A percentile compares a stretch with the other conserved stretches of the same genome.
Evolutionary conservation across 2,329 filamentous ascomycete genomes (phyloP).

Genomic region (Bipolaris cookei): DNA sequence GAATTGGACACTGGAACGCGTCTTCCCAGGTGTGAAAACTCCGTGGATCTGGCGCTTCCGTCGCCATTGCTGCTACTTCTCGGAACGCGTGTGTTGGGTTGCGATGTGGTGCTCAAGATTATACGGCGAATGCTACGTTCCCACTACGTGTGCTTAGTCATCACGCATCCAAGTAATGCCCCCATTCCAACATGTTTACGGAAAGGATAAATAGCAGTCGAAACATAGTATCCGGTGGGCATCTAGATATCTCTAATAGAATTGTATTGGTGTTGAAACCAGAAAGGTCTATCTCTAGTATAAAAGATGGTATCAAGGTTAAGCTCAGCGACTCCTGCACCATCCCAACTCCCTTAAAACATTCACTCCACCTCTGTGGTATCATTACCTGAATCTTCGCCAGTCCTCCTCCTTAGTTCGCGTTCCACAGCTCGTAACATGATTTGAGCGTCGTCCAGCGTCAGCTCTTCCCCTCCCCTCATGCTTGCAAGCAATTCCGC

Average conservation of each 20-base stretch:
- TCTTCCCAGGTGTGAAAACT: conserved; percentile 68
- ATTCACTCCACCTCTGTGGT: conserved; percentile 12
- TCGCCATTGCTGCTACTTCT: conserved; percentile 53
- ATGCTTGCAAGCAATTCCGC: conserved; percentile 27
- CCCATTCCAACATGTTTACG: not conserved
- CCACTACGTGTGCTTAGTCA: conserved; percentile 21
- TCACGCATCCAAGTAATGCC: not conserved
- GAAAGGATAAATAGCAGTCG: not conserved
- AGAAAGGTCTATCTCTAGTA: conserved; percentile 22
- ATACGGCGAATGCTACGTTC: conserved; percentile 16
- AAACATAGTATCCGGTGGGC: not conserved
- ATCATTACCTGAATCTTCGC: conserved; percentile 5
- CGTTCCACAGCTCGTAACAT: conserved; percentile 26
- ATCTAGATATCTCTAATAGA: not conserved
- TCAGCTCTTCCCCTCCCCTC: conserved; percentile 23
- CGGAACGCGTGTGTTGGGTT: conserved; percentile 4
- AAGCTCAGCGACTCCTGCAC: conserved; percentile 13
- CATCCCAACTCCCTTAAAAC: conserved; percentile 2
- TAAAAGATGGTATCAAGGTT: conserved; percentile 25
- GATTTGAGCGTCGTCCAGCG: conserved; percentile 26
- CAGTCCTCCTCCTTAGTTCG: conserved; percentile 20
- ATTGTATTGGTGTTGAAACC: conserved; percentile 27
- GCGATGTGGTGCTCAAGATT: conserved; percentile 1
- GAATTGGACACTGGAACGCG: conserved; percentile 70
- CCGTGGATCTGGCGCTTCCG: conserved; percentile 62